Conservation (phyloP, 106 monocot genomes). For the Alisma plantagoaquatica region DNA sequence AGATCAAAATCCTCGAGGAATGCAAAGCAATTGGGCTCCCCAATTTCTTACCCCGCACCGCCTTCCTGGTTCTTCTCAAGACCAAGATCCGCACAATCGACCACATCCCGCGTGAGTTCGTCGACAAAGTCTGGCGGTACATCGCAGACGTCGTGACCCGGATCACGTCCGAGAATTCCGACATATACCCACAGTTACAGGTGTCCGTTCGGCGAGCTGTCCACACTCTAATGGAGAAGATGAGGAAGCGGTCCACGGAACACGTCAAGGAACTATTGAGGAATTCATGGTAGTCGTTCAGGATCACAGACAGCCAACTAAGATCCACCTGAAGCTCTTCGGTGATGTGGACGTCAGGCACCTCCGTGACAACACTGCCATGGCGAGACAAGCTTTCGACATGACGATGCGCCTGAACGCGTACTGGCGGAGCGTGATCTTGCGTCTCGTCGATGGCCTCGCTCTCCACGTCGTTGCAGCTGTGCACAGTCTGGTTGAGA, state of each 20-base stretch:
- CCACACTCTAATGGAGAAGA: conserved; percentile 1
- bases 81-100: not conserved
- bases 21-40: conserved; percentile 5
- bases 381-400: too few species aligned
- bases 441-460: too few species aligned
- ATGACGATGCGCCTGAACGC: too few species aligned
- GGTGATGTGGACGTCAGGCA: too few species aligned
- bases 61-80: not conserved
- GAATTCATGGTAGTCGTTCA: not conserved
- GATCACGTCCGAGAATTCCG: not conserved
- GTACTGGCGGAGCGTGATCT: too few species aligned
- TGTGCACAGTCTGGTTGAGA: too few species aligned
- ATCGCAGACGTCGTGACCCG: not conserved
- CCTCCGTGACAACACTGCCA: too few species aligned
- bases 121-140: conserved; percentile 4
- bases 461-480: too few species aligned
- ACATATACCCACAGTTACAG: conserved; percentile 7
- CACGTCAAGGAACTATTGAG: conserved; percentile 1
- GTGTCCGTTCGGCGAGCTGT: not conserved
- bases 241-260: not conserved
- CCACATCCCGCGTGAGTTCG: conserved; percentile 3
- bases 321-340: too few species aligned
- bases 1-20: conserved; percentile 3
- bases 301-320: not conserved
- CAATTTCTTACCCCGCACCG: conserved; percentile 6